Percentiles rank a stretch among this genome's conserved stretches.
phyloP scores from a whole-genome alignment of 2,329 filamentous ascomycete genomes.

The Lojkania enalia region DNA sequence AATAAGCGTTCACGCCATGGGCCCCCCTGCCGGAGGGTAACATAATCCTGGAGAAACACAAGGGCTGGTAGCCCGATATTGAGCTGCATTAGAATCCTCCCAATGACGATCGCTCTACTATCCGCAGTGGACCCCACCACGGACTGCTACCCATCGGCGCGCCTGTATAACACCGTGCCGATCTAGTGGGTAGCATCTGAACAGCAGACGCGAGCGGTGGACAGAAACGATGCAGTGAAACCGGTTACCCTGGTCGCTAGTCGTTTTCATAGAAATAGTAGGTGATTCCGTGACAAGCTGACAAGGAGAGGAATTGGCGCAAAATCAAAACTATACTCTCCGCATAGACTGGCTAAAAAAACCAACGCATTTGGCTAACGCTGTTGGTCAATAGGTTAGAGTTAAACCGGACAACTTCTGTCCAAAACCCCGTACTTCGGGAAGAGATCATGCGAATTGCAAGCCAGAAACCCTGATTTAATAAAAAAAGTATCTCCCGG shows the following conservation, averaged over 20 bases:
- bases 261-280: too few species aligned
- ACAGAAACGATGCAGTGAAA: slow-evolving; percentile 11
- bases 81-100: slow-evolving; percentile 8
- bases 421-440: not conserved
- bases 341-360: too few species aligned
- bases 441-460: not conserved
- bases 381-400: slow-evolving; percentile 6
- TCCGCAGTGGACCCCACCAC: not conserved
- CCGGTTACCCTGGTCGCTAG: too few species aligned
- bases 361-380: too few species aligned
- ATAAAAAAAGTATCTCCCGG: too few species aligned
- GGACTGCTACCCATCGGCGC: not conserved
- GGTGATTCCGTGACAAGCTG: too few species aligned
- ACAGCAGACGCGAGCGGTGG: not conserved
- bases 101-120: too few species aligned
- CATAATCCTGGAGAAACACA: slow-evolving; percentile 30
- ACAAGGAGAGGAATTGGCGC: too few species aligned
- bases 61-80: slow-evolving; percentile 18
- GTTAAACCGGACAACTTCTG: slow-evolving; percentile 9
- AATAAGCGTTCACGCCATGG: slow-evolving; percentile 22
- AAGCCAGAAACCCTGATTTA: too few species aligned
- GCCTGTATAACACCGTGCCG: too few species aligned
- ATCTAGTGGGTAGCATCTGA: slow-evolving; percentile 5
- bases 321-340: too few species aligned
- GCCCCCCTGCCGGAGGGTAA: slow-evolving; percentile 11